Evolutionary conservation across 2,329 filamentous ascomycete genomes (phyloP).

Genomic region (Diaporthe humulicola): DNA sequence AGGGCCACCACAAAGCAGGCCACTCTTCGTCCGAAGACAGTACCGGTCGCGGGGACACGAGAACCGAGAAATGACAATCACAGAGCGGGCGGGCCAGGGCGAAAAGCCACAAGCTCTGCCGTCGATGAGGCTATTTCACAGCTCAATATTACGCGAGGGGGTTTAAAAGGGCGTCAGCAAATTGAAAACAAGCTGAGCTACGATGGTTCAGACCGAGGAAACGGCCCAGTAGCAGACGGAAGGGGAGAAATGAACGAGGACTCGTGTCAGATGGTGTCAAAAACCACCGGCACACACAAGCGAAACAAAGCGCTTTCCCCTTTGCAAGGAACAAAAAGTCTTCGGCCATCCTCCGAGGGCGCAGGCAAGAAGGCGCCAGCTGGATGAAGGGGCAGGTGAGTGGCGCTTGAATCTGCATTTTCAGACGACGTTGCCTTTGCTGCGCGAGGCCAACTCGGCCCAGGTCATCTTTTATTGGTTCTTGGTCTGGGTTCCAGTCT

Average conservation of each 20-base stretch:
- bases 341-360: neutral
- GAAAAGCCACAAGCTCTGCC: conserved; percentile 5
- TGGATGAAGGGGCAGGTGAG: neutral
- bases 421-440: conserved; percentile 16
- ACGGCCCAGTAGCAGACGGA: neutral
- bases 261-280: neutral
- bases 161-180: neutral
- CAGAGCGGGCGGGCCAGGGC: neutral
- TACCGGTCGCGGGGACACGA: conserved; percentile 1
- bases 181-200: neutral
- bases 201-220: neutral
- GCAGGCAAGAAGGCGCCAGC: neutral
- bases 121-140: neutral
- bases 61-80: conserved; percentile 30
- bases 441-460: conserved; percentile 4
- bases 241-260: neutral
- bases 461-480: neutral
- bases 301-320: conserved; percentile 2
- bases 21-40: conserved; percentile 28
- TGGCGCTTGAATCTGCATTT: conserved; percentile 23
- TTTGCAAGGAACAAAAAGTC: neutral
- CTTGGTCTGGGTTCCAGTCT: neutral
- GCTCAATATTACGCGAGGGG: neutral
- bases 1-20: conserved; percentile 31
- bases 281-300: conserved; percentile 5